Base-by-base conservation (phyloP, 352 stramenopile species). In the Phytopythium boreale region DNA sequence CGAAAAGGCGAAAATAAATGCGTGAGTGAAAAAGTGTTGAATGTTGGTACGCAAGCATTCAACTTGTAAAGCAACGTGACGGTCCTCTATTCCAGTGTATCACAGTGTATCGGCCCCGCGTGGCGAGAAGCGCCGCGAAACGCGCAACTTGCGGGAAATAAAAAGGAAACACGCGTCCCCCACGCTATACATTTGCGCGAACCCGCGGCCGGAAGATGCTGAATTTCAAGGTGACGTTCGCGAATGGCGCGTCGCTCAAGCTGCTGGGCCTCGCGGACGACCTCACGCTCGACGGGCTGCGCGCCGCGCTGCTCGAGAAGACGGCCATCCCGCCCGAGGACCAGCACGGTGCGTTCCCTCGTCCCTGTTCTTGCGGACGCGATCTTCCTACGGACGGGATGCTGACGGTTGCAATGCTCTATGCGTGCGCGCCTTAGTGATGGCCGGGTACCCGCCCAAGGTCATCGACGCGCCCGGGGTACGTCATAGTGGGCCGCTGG, bases 141-240 rank as follows among this genome's bases (percentile, higher is more conserved):
- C 19, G 43, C 8, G 4, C 20, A 50, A 50, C 20, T 22, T 26
- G 1, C 0, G 43, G 6, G 19, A 50, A 26, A 26, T 50, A 14
- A 34, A 53, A 2, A 34, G 12, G 4, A 53, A 31, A 50, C 43
- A 26, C 43, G 43, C 20, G 43, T 24, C 4, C 2, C 37, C 22
- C 12, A 29, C 31, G n/a, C n/a, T n/a, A n/a, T n/a, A n/a, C n/a
- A n/a, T n/a, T n/a, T n/a, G n/a, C n/a, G n/a, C n/a, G n/a, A n/a
- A n/a, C n/a, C n/a, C n/a, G n/a, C n/a, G n/a, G n/a, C n/a, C n/a
- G n/a, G n/a, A n/a, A n/a, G n/a, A 59, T 56, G 56, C 56, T 80
- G 62, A 78, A 80, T 61, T 91, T 91, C 67, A 93, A 93, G 53
- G 80, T 90, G 52, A 90, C 80, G 49, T 93, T 90, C 69, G 74